Conservation (phyloP, 2,329 filamentous ascomycete genomes). For the Colletotrichum graminicola region DNA sequence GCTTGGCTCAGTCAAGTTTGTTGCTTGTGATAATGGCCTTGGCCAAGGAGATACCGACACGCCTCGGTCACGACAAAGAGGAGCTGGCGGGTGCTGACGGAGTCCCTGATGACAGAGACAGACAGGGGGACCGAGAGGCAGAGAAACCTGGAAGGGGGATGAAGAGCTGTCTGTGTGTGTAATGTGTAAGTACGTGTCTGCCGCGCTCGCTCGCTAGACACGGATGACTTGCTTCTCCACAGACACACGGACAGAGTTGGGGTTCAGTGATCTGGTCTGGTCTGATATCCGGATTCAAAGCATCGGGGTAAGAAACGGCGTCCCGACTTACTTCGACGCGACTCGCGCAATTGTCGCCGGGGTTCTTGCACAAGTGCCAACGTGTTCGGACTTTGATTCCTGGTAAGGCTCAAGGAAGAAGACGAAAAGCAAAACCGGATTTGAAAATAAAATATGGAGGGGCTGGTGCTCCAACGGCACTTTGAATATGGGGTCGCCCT, state of each 20-base stretch:
- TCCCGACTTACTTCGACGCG: not conserved
- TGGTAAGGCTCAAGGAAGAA: no score
- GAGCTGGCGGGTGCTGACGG: not conserved
- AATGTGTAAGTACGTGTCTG: not conserved
- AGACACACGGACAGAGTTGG: not conserved
- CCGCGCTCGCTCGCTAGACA: no score
- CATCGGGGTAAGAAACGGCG: constrained; percentile 8
- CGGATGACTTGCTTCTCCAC: constrained; percentile 14
- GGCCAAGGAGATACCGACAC: not conserved
- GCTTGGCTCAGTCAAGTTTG: not conserved
- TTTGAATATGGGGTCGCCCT: not conserved
- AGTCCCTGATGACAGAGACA: not conserved
- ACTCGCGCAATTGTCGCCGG: not conserved
- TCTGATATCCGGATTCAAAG: not conserved
- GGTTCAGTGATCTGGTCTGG: not conserved
- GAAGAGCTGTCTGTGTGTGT: not conserved
- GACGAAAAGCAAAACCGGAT: not conserved
- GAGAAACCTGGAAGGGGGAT: not conserved
- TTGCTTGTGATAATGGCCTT: not conserved
- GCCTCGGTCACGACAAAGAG: not conserved
- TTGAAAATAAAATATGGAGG: constrained; percentile 3
- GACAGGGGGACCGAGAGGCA: not conserved
- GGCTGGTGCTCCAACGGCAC: constrained; percentile 10
- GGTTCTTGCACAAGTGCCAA: constrained; percentile 1
- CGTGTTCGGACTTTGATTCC: not conserved